Evolutionary conservation across 768 basidiomycete species (phyloP).

Genomic region (Kwoniella heveanensis): DNA sequence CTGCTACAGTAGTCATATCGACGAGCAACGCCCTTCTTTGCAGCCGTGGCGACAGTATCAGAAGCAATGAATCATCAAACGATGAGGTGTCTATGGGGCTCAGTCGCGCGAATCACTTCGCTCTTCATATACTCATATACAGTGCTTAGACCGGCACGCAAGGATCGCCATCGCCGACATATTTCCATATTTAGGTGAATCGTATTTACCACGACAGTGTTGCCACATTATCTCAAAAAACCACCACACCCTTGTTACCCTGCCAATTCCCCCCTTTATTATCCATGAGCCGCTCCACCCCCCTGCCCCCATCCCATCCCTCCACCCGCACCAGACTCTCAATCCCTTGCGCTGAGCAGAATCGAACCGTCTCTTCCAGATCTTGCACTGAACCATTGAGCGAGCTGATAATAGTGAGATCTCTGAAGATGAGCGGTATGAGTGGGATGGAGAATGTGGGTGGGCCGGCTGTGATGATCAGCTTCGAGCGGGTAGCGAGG

Average conservation of each 20-base stretch:
- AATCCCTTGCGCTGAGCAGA: not conserved
- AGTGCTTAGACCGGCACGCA: no score
- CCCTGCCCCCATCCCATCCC: not conserved
- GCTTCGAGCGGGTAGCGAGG: not conserved
- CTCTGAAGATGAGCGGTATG: conserved; percentile 1
- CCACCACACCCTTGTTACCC: conserved; percentile 1
- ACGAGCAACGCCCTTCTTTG: no score
- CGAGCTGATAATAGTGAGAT: not conserved
- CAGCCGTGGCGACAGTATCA: no score
- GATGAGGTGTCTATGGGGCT: no score
- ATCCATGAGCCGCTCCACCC: conserved; percentile 2
- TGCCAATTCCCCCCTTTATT: not conserved
- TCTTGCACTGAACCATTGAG: not conserved
- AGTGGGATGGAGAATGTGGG: not conserved
- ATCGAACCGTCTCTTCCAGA: not conserved
- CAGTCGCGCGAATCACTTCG: no score
- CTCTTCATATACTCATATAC: no score
- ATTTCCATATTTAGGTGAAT: no score
- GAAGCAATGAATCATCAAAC: no score
- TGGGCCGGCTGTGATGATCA: conserved; percentile 9
- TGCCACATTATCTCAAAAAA: not conserved
- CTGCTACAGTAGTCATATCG: no score
- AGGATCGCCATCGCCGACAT: no score
- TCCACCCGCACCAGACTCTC: conserved; percentile 1
- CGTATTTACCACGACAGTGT: no score